These are phyloP conservation scores for Aspergillus tubingensis DNA, from an alignment of 2,329 filamentous ascomycete species.

Conservation along the genomic window DNA sequence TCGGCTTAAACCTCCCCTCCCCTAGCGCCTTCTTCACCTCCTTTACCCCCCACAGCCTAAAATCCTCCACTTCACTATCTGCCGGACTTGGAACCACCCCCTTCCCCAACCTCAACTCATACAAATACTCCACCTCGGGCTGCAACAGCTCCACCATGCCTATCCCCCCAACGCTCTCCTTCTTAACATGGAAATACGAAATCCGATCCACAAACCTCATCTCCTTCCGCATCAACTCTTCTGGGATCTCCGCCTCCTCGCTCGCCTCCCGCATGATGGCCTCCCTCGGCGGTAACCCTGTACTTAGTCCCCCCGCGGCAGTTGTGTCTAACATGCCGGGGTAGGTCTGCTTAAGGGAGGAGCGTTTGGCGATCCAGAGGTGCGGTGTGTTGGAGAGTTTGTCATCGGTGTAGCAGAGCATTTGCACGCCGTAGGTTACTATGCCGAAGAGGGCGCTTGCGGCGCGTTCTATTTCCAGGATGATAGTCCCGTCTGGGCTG, in stretches of 20 bases:
- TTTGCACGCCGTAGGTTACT: conserved; percentile 47
- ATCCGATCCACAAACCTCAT: neutral
- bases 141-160: conserved; percentile 18
- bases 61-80: conserved; percentile 34
- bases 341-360: conserved; percentile 30
- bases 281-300: conserved; percentile 25
- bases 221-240: neutral
- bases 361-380: conserved; percentile 32
- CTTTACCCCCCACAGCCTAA: conserved; percentile 29
- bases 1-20: conserved; percentile 32
- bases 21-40: conserved; percentile 30
- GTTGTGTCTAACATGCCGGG: conserved; percentile 33
- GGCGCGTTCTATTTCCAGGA: conserved; percentile 47
- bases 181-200: conserved; percentile 15
- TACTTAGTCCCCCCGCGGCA: conserved; percentile 23
- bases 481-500: conserved; percentile 37
- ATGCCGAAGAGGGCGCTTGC: conserved; percentile 47
- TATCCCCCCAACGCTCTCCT: conserved; percentile 14
- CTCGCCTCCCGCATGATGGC: conserved; percentile 29
- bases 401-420: conserved; percentile 38
- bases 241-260: conserved; percentile 22
- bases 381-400: conserved; percentile 5
- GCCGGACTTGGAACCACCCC: conserved; percentile 25
- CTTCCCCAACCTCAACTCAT: conserved; percentile 32
- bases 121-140: conserved; percentile 38